Evolutionary conservation across 83 land plant species (phyloP).

Genomic region (Picea mariana): DNA sequence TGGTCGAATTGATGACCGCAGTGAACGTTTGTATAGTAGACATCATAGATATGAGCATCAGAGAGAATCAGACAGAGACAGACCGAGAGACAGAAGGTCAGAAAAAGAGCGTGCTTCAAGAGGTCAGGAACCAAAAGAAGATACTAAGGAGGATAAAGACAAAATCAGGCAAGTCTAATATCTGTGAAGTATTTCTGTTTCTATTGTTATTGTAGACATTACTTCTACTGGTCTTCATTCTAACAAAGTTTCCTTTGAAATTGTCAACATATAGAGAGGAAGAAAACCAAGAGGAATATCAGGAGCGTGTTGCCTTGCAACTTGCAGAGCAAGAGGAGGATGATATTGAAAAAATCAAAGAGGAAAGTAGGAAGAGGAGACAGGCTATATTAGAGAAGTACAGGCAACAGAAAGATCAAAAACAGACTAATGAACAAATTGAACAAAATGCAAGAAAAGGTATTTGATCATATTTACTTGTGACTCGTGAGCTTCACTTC

Average conservation of each 20-base stretch:
- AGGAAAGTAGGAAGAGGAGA: conserved; percentile 81
- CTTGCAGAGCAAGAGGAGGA: conserved; percentile 89
- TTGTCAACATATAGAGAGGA: conserved; percentile 52
- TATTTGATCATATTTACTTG: background rate
- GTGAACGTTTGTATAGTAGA: conserved; percentile 11
- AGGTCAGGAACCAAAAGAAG: conserved; percentile 13
- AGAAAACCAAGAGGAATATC: conserved; percentile 74
- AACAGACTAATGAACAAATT: conserved; percentile 26
- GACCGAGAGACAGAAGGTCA: conserved; percentile 11
- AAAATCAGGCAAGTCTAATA: conserved; percentile 19
- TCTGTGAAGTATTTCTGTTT: background rate
- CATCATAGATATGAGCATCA: conserved; percentile 27
- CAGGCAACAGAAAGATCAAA: conserved; percentile 42
- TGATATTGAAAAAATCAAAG: conserved; percentile 85
- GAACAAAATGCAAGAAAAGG: conserved; percentile 19
- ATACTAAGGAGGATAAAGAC: conserved; percentile 17
- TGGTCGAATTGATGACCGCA: conserved; percentile 19
- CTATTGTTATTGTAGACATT: background rate
- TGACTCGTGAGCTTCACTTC: no score
- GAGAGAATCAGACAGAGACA: conserved; percentile 18
- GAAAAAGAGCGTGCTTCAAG: conserved; percentile 6
- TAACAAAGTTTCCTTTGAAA: background rate
- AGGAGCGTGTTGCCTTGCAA: conserved; percentile 51
- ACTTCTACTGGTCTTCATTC: background rate
- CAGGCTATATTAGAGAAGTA: conserved; percentile 95